phyloP scores from a whole-genome alignment of 2,329 filamentous ascomycete genomes.

The Chaetomiaceae sp. region DNA sequence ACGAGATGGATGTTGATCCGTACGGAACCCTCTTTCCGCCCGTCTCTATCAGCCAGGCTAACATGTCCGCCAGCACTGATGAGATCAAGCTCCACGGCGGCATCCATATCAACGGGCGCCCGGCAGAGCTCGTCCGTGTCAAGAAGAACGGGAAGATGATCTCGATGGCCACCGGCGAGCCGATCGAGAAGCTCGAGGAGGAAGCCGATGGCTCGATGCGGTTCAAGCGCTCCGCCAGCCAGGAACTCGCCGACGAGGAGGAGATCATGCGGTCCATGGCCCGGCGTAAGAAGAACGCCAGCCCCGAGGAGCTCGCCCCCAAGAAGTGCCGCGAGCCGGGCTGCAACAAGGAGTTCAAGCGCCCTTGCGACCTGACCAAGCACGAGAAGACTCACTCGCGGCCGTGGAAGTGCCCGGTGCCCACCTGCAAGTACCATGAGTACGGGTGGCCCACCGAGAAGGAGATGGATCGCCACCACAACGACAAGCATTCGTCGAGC shows the following conservation, averaged over 20 bases:
- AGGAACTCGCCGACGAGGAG: constrained; percentile 73
- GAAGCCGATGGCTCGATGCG: constrained; percentile 45
- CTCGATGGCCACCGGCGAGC: constrained; percentile 67
- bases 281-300: constrained; percentile 87
- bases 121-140: constrained; percentile 77
- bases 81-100: constrained; percentile 79
- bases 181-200: constrained; percentile 51
- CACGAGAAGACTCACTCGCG: constrained; percentile 97
- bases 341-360: constrained; percentile 90
- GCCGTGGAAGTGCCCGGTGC: constrained; percentile 85
- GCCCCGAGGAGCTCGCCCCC: constrained; percentile 74
- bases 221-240: constrained; percentile 63
- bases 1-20: constrained; percentile 56
- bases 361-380: constrained; percentile 95
- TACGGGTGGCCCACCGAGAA: constrained; percentile 97
- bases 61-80: constrained; percentile 44
- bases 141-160: constrained; percentile 76
- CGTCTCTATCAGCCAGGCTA: constrained; percentile 6
- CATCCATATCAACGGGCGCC: constrained; percentile 73
- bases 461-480: constrained; percentile 91
- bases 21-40: constrained; percentile 37
- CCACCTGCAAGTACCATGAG: constrained; percentile 82
- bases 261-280: constrained; percentile 90
- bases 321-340: constrained; percentile 70
- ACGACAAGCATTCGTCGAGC: constrained; percentile 85